phyloP scores from a whole-genome alignment of 495 filamentous ascomycete species.

The Lepidopterella palustris region DNA sequence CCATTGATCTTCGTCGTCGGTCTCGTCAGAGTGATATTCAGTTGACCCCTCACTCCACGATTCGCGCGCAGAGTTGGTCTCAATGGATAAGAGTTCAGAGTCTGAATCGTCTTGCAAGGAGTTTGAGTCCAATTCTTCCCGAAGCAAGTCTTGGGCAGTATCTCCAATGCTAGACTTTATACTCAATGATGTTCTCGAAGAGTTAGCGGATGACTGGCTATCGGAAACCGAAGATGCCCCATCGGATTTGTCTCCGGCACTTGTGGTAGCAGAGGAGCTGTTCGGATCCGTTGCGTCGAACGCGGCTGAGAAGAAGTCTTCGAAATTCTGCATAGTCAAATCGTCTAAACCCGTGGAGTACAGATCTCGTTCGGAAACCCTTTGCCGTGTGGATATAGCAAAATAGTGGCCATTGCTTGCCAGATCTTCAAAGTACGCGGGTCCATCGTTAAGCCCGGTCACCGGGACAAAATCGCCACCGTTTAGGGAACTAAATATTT shows the following conservation, averaged over 20 bases:
- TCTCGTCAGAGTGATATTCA: constrained; percentile 2
- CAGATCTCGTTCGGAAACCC: background rate
- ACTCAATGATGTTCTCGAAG: background rate
- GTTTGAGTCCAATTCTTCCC: background rate
- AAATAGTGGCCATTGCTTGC: background rate
- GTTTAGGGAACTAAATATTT: background rate
- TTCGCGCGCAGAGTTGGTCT: constrained; percentile 1
- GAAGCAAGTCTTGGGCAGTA: background rate
- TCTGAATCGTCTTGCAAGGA: constrained; percentile 1
- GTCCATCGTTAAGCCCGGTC: background rate
- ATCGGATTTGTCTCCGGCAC: background rate
- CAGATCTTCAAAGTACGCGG: background rate
- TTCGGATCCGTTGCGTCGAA: background rate
- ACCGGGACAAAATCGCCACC: background rate
- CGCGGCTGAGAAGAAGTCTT: background rate
- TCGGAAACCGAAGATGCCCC: background rate
- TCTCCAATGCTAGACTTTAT: background rate
- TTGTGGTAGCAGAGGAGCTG: background rate
- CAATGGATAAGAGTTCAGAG: background rate
- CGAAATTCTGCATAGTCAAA: background rate
- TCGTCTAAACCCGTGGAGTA: background rate
- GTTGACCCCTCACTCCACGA: constrained; percentile 6
- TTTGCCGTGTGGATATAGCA: background rate
- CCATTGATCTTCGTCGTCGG: constrained; percentile 6
- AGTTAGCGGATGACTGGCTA: background rate